These are phyloP conservation scores for Didymella sp. DNA, from an alignment of 2,329 filamentous ascomycete genomes.

Conservation along the genomic window DNA sequence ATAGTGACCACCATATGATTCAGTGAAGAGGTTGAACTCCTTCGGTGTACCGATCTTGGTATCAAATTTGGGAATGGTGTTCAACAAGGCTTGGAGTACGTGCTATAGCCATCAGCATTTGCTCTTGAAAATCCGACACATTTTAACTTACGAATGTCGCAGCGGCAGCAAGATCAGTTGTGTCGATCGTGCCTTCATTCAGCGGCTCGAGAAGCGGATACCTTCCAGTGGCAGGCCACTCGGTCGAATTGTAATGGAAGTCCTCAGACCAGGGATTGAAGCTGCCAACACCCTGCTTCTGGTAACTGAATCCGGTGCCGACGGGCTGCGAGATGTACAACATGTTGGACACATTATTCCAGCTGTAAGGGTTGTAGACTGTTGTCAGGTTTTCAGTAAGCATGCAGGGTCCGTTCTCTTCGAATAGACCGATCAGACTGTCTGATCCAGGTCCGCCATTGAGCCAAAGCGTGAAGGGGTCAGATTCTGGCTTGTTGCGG, in stretches of 20 bases:
- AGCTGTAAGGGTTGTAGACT: slow-evolving; percentile 63
- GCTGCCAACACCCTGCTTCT: slow-evolving; percentile 28
- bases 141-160: slow-evolving; percentile 40
- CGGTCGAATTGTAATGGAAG: slow-evolving; percentile 53
- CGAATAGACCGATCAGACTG: slow-evolving; percentile 62
- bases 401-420: slow-evolving; percentile 41
- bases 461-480: slow-evolving; percentile 60
- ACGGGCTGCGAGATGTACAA: slow-evolving; percentile 68
- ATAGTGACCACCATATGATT: slow-evolving; percentile 59
- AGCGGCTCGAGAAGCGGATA: slow-evolving; percentile 54
- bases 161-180: slow-evolving; percentile 63
- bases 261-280: slow-evolving; percentile 53
- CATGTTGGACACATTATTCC: slow-evolving; percentile 66
- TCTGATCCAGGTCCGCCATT: slow-evolving; percentile 61
- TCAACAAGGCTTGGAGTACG: slow-evolving; percentile 34
- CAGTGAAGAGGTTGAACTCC: slow-evolving; percentile 63
- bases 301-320: slow-evolving; percentile 63
- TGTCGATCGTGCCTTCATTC: slow-evolving; percentile 59
- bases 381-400: slow-evolving; percentile 30
- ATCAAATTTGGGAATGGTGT: slow-evolving; percentile 33
- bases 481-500: slow-evolving; percentile 54
- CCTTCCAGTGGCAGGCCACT: slow-evolving; percentile 53
- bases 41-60: slow-evolving; percentile 45
- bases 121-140: neutral
- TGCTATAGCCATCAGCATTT: slow-evolving; percentile 19